These are phyloP conservation scores for Tremella mesenterica DNA, from an alignment of 768 basidiomycete genomes.

Conservation along the genomic window DNA sequence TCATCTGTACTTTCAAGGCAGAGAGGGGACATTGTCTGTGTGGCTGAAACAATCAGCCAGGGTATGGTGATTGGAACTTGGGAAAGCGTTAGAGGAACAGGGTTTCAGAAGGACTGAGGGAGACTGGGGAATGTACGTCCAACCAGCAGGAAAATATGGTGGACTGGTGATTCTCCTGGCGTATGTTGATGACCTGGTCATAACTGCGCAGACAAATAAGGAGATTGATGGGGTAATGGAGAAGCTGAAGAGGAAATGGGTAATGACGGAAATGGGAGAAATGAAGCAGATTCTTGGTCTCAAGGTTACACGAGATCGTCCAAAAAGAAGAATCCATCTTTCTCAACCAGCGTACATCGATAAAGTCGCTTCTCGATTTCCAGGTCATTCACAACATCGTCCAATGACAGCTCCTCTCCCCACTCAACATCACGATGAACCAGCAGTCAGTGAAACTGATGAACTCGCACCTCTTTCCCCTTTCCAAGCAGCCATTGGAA, in stretches of 20 bases:
- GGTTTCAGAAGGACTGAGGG: slow-evolving; percentile 10
- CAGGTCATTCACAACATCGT: slow-evolving; percentile 5
- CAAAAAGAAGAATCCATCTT: neutral
- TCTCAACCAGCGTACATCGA: slow-evolving; percentile 17
- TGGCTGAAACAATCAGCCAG: slow-evolving; percentile 19
- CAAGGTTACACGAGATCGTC: slow-evolving; percentile 6
- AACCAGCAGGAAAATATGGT: too few relatives aligned
- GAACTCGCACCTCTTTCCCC: neutral
- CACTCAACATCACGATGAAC: neutral
- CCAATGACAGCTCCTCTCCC: slow-evolving; percentile 1
- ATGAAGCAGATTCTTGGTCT: slow-evolving; percentile 2
- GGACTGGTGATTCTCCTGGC: slow-evolving; percentile 11
- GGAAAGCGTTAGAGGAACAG: slow-evolving; percentile 5
- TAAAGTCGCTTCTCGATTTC: neutral
- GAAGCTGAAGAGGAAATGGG: neutral
- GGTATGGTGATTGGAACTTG: slow-evolving; percentile 16
- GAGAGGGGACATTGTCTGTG: too few relatives aligned
- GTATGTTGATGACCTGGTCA: slow-evolving; percentile 20
- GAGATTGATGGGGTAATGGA: neutral
- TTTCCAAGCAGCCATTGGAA: slow-evolving; percentile 25
- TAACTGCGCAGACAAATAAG: slow-evolving; percentile 3
- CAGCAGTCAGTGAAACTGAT: too few relatives aligned
- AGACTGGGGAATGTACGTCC: slow-evolving; percentile 20
- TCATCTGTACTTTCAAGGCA: too few relatives aligned
- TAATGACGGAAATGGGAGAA: slow-evolving; percentile 5